Percentiles rank a stretch among this genome's conserved stretches.
phyloP scores from a whole-genome alignment of 1,139 yeast species.

The Taiozyma sp. region DNA sequence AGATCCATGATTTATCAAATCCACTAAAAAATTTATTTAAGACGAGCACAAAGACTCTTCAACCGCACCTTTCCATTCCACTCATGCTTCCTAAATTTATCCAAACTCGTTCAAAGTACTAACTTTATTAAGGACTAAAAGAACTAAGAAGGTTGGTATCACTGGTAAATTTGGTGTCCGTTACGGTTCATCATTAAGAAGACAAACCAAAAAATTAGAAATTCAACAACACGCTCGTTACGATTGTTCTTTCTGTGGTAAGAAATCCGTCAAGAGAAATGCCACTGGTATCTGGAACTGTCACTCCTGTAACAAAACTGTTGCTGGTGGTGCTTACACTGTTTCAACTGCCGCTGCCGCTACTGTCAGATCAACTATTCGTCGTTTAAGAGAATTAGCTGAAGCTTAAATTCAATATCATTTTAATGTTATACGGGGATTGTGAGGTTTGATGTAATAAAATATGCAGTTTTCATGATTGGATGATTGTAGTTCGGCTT shows the following conservation, averaged over 20 bases:
- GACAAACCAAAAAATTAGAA: constrained; percentile 99
- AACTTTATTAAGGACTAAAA: constrained; percentile 71
- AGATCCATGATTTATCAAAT: not conserved
- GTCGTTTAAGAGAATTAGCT: constrained; percentile 99
- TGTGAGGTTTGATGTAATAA: not conserved
- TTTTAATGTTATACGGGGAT: not conserved
- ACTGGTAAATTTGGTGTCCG: constrained; percentile 99
- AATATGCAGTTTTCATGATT: constrained; percentile 10
- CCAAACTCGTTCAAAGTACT: constrained; percentile 1
- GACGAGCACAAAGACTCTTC: not conserved
- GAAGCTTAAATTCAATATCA: constrained; percentile 65
- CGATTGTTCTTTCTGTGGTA: constrained; percentile 99
- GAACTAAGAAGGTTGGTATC: constrained; percentile 99
- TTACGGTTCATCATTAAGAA: constrained; percentile 99
- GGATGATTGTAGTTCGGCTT: not conserved
- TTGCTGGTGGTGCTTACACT: constrained; percentile 99
- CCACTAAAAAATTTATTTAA: not conserved
- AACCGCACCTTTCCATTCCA: not conserved
- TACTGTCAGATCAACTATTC: constrained; percentile 99
- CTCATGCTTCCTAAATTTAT: not conserved
- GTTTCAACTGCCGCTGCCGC: constrained; percentile 99
- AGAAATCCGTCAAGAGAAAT: constrained; percentile 96
- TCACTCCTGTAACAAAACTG: constrained; percentile 89
- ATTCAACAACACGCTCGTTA: constrained; percentile 98
- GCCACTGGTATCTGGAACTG: constrained; percentile 99